Evolutionary conservation across 2,329 filamentous ascomycete species (phyloP), one percentile per base, ranked within the genome.

Genomic region (Camptophora hylomeconis): DNA sequence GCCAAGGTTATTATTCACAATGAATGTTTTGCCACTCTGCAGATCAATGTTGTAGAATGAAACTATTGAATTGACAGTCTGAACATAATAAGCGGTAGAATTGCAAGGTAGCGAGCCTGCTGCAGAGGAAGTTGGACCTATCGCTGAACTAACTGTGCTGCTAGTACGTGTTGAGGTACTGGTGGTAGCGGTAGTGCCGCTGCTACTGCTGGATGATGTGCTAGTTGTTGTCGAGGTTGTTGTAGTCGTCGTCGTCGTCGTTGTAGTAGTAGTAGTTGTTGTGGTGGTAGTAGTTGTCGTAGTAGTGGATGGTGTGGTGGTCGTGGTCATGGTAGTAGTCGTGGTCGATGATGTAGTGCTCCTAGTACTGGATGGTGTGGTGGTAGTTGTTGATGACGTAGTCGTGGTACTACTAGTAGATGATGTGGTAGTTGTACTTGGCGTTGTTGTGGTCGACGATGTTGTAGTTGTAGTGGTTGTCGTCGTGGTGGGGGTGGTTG

Each of bases 281-380:
- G 21, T n/a, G 5, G 11, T 24, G 21, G 21, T 24, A 7, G 21
- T 5, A 13, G 21, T 24, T n/a, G 21, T 24, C n/a, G n/a, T n/a
- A n/a, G n/a, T n/a, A n/a, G n/a, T n/a, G n/a, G n/a, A n/a, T n/a
- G n/a, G n/a, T n/a, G n/a, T n/a, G n/a, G n/a, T n/a, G n/a, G 21
- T 24, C 12, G 21, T 5, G 21, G 5, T 5, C 5, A n/a, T 54
- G 53, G 33, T 51, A 5, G 21, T 24, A 7, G 21, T n/a, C 21
- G 21, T 24, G 21, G 5, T 24, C 5, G 5, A 12, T 24, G 21
- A 12, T 13, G 21, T 24, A 12, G 21, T 24, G 12, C 11, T 5
- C 12, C 11, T n/a, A 5, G 5, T 5, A 24, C 7, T 24, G 10
- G 11, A 12, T 24, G 21, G 12, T 5, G 21, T 24, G n/a, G 21